Conservation (phyloP, 2,329 filamentous ascomycete genomes). For the Amauroascus verrucosus region DNA sequence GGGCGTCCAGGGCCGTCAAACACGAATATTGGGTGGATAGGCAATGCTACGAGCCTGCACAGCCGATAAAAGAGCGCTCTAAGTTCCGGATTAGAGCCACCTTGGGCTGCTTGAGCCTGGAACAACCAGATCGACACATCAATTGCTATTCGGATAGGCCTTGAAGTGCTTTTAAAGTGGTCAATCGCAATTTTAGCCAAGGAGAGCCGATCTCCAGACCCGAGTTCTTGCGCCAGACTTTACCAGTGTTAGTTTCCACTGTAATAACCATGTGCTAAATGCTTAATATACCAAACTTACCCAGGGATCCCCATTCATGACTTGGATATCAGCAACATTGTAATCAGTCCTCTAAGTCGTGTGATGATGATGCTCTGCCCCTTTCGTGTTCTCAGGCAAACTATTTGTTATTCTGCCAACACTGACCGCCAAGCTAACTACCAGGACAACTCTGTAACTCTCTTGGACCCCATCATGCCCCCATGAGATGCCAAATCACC, state of each 20-base stretch:
- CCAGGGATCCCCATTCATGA: constrained; percentile 37
- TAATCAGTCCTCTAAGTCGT: not conserved
- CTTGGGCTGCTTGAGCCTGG: constrained; percentile 74
- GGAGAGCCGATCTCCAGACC: constrained; percentile 65
- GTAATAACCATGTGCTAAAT: not conserved
- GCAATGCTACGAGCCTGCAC: constrained; percentile 60
- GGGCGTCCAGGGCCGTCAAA: constrained; percentile 84
- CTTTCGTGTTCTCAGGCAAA: not conserved
- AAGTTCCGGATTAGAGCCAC: constrained; percentile 80
- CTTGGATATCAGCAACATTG: not conserved
- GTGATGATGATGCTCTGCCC: not conserved
- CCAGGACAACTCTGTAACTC: too few species aligned
- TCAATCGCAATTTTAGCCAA: constrained; percentile 73
- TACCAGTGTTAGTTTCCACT: constrained; percentile 14
- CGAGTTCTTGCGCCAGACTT: constrained; percentile 86
- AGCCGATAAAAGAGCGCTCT: constrained; percentile 90
- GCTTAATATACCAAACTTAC: constrained; percentile 23
- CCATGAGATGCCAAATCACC: too few species aligned
- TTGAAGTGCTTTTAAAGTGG: constrained; percentile 57
- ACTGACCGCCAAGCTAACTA: not conserved
- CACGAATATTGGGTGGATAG: constrained; percentile 80
- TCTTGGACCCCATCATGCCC: too few species aligned
- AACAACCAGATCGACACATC: constrained; percentile 98
- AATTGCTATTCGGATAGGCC: constrained; percentile 76
- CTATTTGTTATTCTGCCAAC: constrained; percentile 1